A percentile compares a stretch with the other conserved stretches of the same genome.
Evolutionary conservation across 2,329 filamentous ascomycete species (phyloP).

Genomic region (Diaporthe batatas): DNA sequence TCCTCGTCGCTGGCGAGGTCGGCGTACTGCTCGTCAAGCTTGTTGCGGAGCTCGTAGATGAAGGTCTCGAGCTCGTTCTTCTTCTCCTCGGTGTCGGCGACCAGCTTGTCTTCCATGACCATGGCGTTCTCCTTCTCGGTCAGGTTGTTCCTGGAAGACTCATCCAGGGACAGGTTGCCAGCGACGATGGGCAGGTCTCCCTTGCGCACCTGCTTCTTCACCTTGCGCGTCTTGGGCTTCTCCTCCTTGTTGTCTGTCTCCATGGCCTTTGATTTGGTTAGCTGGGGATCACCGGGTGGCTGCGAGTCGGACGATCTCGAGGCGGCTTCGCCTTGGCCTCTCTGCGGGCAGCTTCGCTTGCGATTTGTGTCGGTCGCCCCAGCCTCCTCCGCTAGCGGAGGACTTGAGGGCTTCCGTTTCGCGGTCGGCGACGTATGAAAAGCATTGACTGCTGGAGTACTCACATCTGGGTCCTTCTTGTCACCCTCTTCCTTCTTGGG

Average conservation of each 20-base stretch:
- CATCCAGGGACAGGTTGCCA: slow-evolving; percentile 84
- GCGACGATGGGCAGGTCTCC: slow-evolving; percentile 91
- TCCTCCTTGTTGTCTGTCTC: slow-evolving; percentile 81
- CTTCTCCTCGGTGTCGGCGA: slow-evolving; percentile 98
- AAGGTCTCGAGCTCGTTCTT: slow-evolving; percentile 99
- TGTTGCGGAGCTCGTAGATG: slow-evolving; percentile 97
- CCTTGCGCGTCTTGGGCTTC: slow-evolving; percentile 87
- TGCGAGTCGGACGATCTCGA: slow-evolving; percentile 12
- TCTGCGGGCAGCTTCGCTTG: slow-evolving; percentile 32
- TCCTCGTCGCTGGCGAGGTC: slow-evolving; percentile 93
- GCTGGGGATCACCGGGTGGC: slow-evolving; percentile 31
- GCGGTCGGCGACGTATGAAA: slow-evolving; percentile 25
- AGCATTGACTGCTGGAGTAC: slow-evolving; percentile 53
- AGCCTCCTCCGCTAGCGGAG: slow-evolving; percentile 27
- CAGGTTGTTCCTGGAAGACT: slow-evolving; percentile 73
- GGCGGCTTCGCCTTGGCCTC: slow-evolving; percentile 20
- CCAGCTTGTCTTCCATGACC: slow-evolving; percentile 98
- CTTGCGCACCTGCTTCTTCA: slow-evolving; percentile 99
- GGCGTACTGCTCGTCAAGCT: slow-evolving; percentile 90
- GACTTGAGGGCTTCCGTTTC: slow-evolving; percentile 36
- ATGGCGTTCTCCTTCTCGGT: slow-evolving; percentile 89
- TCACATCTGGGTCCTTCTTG: slow-evolving; percentile 80
- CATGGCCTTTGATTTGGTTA: slow-evolving; percentile 74
- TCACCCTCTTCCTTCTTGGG: slow-evolving; percentile 58
- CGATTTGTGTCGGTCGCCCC: slow-evolving; percentile 33